A percentile compares a stretch with the other conserved stretches of the same genome.
phyloP scores from a whole-genome alignment of 1,284 basidiomycete species.

The Neolentinus lepideus region DNA sequence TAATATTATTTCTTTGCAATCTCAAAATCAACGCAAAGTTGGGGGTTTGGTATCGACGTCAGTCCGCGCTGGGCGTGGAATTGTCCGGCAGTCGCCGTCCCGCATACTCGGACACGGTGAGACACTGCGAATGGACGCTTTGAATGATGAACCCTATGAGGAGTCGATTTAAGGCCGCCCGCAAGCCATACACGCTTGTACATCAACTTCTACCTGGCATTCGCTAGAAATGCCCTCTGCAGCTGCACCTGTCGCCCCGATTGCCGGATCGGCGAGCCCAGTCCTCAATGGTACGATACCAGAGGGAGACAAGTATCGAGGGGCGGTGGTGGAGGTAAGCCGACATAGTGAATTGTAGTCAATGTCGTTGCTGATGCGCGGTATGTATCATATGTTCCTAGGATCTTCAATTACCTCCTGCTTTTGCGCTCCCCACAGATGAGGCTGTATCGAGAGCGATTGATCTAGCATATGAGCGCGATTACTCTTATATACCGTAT shows the following conservation, averaged over 20 bases:
- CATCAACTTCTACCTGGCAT: neutral
- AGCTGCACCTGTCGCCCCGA: neutral
- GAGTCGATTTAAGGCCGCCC: neutral
- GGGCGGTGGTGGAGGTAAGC: constrained; percentile 72
- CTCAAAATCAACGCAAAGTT: constrained; percentile 10
- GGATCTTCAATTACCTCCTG: constrained; percentile 86
- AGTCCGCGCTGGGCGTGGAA: neutral
- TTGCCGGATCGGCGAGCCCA: neutral
- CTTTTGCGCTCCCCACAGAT: constrained; percentile 71
- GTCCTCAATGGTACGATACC: neutral
- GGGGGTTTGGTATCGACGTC: neutral
- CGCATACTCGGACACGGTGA: neutral
- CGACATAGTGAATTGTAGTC: constrained; percentile 2
- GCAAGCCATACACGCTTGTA: neutral
- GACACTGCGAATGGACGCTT: neutral
- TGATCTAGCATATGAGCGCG: constrained; percentile 82
- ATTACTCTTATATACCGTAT: constrained; percentile 88
- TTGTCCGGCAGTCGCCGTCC: neutral
- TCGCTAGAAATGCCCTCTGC: neutral
- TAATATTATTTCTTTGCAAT: constrained; percentile 15
- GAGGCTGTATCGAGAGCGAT: constrained; percentile 72
- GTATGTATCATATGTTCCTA: constrained; percentile 20
- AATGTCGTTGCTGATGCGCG: constrained; percentile 3
- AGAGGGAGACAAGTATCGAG: constrained; percentile 58
- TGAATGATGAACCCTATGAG: neutral